phyloP scores from a whole-genome alignment of 352 stramenopile species.

The Pythium dissotocum region DNA sequence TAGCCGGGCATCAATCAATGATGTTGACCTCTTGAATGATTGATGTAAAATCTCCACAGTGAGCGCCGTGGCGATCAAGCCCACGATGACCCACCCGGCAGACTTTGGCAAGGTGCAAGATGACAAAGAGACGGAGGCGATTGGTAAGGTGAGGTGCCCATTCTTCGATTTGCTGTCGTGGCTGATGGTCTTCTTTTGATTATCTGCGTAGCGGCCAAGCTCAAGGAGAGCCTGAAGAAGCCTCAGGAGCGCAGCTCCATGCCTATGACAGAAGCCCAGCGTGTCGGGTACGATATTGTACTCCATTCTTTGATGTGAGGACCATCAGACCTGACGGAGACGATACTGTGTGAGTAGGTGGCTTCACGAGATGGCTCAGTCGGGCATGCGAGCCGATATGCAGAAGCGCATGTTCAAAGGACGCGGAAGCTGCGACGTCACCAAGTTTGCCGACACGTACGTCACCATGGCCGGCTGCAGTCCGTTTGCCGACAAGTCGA shows the following conservation, averaged over 20 bases:
- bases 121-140: slow-evolving; percentile 50
- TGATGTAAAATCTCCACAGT: slow-evolving; percentile 36
- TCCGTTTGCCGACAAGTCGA: slow-evolving; percentile 85
- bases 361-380: slow-evolving; percentile 71
- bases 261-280: slow-evolving; percentile 76
- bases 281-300: slow-evolving; percentile 45
- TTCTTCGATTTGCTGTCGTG: background rate
- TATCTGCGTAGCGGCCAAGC: slow-evolving; percentile 40
- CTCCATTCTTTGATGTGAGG: background rate
- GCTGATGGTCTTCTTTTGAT: background rate
- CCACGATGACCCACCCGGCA: slow-evolving; percentile 68
- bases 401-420: slow-evolving; percentile 84
- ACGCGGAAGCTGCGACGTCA: slow-evolving; percentile 81
- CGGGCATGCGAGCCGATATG: slow-evolving; percentile 71
- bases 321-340: no score
- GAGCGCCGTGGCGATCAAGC: slow-evolving; percentile 74
- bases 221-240: slow-evolving; percentile 66
- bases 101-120: slow-evolving; percentile 68
- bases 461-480: slow-evolving; percentile 85
- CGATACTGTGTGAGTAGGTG: slow-evolving; percentile 34
- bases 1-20: background rate
- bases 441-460: slow-evolving; percentile 82
- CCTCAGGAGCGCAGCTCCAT: slow-evolving; percentile 62
- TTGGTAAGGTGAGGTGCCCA: slow-evolving; percentile 32
- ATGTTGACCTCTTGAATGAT: background rate